Evolutionary conservation across 768 basidiomycete genomes (phyloP).

Genomic region (Tulasnella sp.): DNA sequence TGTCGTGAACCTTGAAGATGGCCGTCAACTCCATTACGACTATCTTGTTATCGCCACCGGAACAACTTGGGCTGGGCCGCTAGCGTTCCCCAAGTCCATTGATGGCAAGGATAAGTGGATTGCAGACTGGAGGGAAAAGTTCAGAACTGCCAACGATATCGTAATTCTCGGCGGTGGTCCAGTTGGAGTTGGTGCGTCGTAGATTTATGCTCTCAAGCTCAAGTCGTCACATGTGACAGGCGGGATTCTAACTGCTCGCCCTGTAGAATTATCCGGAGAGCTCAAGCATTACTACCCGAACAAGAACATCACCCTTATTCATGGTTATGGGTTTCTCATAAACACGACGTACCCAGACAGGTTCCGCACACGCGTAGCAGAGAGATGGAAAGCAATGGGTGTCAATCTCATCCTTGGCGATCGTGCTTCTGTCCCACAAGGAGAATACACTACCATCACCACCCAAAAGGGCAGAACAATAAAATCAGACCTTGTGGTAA

Average conservation of each 20-base stretch:
- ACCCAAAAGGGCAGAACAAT: too few relatives aligned
- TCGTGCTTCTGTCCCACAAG: too few relatives aligned
- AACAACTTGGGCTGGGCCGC: slow-evolving; percentile 18
- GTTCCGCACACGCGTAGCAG: too few relatives aligned
- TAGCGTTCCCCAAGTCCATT: slow-evolving; percentile 17
- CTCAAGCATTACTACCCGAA: slow-evolving; percentile 10
- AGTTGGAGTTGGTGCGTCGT: slow-evolving; percentile 24
- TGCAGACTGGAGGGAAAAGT: slow-evolving; percentile 18
- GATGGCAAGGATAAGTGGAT: slow-evolving; percentile 11
- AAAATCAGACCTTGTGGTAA: too few relatives aligned
- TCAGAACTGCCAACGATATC: slow-evolving; percentile 18
- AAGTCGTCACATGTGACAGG: neutral
- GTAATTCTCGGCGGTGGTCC: slow-evolving; percentile 25
- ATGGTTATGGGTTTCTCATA: neutral
- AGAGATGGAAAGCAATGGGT: too few relatives aligned
- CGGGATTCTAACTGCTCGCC: neutral
- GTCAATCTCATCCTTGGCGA: too few relatives aligned
- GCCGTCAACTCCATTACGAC: slow-evolving; percentile 23
- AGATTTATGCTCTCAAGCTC: slow-evolving; percentile 20
- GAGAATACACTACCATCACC: too few relatives aligned
- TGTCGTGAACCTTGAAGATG: slow-evolving; percentile 22
- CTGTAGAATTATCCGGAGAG: slow-evolving; percentile 19
- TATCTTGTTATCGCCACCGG: slow-evolving; percentile 25
- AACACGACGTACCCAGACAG: too few relatives aligned
- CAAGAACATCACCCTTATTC: slow-evolving; percentile 22